Evolutionary conservation across 2,329 filamentous ascomycete species (phyloP).

Genomic region (Sporothrix curviconia): DNA sequence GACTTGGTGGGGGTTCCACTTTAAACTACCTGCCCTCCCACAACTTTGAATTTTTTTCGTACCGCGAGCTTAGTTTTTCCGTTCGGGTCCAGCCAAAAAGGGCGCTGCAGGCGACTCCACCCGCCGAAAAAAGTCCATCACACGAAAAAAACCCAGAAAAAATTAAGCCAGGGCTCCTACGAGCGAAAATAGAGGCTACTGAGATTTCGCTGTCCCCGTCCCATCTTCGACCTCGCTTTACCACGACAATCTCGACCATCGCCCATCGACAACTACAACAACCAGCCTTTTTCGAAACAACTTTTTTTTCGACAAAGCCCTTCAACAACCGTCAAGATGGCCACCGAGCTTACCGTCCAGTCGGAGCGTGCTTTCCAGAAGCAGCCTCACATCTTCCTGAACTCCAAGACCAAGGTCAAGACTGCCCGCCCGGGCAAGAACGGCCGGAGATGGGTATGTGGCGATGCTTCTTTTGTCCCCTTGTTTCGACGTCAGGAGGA

Average conservation of each 20-base stretch:
- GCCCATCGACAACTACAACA: conserved; percentile 11
- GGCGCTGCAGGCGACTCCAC: neutral
- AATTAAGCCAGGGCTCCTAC: conserved; percentile 5
- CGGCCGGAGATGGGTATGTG: conserved; percentile 62
- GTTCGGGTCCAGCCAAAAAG: conserved; percentile 8
- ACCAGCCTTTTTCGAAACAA: neutral
- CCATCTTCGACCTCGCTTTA: neutral
- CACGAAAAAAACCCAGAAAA: conserved; percentile 20
- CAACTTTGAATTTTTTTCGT: conserved; percentile 19
- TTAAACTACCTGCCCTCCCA: conserved; percentile 18
- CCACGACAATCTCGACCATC: conserved; percentile 8
- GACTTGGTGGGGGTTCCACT: too few relatives aligned
- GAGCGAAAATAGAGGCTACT: conserved; percentile 15
- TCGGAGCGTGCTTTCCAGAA: conserved; percentile 99
- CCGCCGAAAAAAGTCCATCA: conserved; percentile 14
- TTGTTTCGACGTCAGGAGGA: neutral
- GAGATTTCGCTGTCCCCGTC: conserved; percentile 9
- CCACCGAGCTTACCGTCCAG: conserved; percentile 98
- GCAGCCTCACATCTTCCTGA: conserved; percentile 99
- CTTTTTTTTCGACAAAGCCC: conserved; percentile 4
- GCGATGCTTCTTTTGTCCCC: neutral
- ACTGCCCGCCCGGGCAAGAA: conserved; percentile 82
- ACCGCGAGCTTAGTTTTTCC: conserved; percentile 13
- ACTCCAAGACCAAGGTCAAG: conserved; percentile 87
- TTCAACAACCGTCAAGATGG: conserved; percentile 52